Base-by-base conservation (phyloP, 495 filamentous ascomycete species). In the Lasiosphaeria ovina region DNA sequence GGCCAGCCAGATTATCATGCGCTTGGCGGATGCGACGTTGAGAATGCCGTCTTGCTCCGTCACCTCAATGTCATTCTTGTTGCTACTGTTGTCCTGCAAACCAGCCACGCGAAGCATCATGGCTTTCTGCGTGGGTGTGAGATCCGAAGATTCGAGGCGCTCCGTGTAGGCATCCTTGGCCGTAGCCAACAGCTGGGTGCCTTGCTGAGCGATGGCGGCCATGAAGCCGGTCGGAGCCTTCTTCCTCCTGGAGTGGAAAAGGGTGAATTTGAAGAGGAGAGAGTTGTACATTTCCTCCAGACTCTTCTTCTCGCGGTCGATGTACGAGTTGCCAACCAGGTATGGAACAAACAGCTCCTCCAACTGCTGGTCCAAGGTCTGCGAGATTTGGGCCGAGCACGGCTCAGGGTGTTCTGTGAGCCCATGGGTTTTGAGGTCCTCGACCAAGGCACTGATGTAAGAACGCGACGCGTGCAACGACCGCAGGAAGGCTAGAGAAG, bases 301-400 rank as follows among this genome's bases (percentile, higher is more conserved):
- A 52, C 87, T 96, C 69, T 84, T 87, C 69, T 88, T 90, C 72
- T 99, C 95, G 52, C 91, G 86, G 66, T 99, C 95, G 67, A 98
- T 97, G 66, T 98, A 98, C 9, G 91, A 93, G 35, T 92, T 92
- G 4, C 93, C 92, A 35, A 92, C 84, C 55, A 99, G 89, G 68
- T 98, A 98, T 0, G 95, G 95, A 14, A 98, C 88, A 66, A 99
- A 98, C 10, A 99, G 75, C 61, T 98, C 95, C 62, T 98, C 95
- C 47, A 99, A 78, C 72, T 99, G 96, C 68, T 97, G 94, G 68
- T 99, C 95, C 33, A 99, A 80, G 11, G 89, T 83, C 35, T 93
- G 80, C 0, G 92, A 85, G 34, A 90, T 94, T 66, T 94, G 89
- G 3, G 91, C 87, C 6, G 92, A 94, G 35, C 91, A 90, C 0